Evolutionary conservation across 345 rosid species (phyloP).

Genomic region (Psidium friedrichsthalianum): DNA sequence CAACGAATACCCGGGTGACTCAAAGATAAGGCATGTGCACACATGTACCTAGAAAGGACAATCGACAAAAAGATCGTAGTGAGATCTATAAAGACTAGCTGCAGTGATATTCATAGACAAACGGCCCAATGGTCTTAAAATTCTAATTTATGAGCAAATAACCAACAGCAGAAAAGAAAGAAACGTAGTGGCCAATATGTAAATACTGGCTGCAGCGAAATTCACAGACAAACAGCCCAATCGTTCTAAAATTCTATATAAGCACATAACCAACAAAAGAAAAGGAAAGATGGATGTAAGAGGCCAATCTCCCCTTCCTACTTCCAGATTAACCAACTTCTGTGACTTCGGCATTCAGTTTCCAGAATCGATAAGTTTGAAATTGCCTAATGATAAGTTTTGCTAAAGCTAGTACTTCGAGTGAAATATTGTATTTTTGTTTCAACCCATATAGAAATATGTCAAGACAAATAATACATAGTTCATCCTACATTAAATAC

Average conservation of each 20-base stretch:
- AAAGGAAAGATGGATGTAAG: not conserved
- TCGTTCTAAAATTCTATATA: not conserved
- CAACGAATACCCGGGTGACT: slow-evolving; percentile 98
- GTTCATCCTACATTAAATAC: not conserved
- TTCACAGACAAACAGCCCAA: not conserved
- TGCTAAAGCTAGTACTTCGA: not conserved
- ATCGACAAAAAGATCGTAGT: not conserved
- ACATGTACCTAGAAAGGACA: slow-evolving; percentile 62
- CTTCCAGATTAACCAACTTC: not conserved
- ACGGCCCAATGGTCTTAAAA: not conserved
- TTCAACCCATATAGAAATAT: not conserved
- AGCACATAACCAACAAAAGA: not conserved
- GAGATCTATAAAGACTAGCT: not conserved
- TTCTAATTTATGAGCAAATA: not conserved
- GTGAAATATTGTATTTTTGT: not conserved
- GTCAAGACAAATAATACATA: not conserved
- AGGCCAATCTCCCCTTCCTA: not conserved
- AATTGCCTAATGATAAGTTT: not conserved
- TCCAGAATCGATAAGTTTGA: not conserved
- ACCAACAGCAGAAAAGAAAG: not conserved
- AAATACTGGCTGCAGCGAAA: not conserved
- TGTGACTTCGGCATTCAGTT: not conserved
- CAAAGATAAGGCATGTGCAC: slow-evolving; percentile 91
- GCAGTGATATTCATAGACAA: not conserved
- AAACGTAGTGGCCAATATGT: not conserved